Conservation (phyloP, 805 yeast species). For the Ogataea populi-albae region DNA sequence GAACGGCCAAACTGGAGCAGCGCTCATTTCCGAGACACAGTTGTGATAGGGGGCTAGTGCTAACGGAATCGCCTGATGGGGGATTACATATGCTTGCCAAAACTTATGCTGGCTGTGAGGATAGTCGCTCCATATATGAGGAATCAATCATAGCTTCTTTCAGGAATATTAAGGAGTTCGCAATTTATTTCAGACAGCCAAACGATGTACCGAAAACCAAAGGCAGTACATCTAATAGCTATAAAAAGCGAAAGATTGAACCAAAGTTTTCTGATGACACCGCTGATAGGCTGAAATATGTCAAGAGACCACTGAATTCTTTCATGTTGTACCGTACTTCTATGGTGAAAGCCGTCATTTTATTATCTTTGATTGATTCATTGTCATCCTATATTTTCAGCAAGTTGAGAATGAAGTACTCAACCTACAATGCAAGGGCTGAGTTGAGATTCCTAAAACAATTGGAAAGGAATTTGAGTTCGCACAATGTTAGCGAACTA, state of each 20-base stretch:
- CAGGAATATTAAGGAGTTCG: constrained; percentile 21
- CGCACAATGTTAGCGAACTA: constrained; percentile 8
- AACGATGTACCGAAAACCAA: constrained; percentile 15
- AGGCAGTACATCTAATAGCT: constrained; percentile 2
- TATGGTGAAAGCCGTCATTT: constrained; percentile 40
- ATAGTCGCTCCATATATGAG: constrained; percentile 11
- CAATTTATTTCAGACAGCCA: constrained; percentile 25
- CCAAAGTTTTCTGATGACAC: constrained; percentile 3
- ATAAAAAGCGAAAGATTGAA: constrained; percentile 6
- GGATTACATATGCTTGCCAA: constrained; percentile 19
- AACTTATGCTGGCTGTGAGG: constrained; percentile 30
- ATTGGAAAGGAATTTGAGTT: constrained; percentile 10
- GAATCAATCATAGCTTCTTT: constrained; percentile 24
- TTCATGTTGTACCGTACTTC: constrained; percentile 46
- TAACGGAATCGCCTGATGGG: constrained; percentile 20
- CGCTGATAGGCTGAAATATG: constrained; percentile 16
- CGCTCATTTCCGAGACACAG: constrained; percentile 14
- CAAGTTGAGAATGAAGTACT: constrained; percentile 15
- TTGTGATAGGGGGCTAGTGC: constrained; percentile 21
- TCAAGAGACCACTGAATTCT: constrained; percentile 47
- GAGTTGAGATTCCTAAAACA: constrained; percentile 16
- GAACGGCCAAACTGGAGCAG: constrained; percentile 8
- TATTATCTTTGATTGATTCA: constrained; percentile 26
- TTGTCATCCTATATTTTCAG: constrained; percentile 19
- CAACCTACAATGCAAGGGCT: constrained; percentile 15